phyloP scores from a whole-genome alignment of 345 rosid genomes.

The Kernera saxatilis region DNA sequence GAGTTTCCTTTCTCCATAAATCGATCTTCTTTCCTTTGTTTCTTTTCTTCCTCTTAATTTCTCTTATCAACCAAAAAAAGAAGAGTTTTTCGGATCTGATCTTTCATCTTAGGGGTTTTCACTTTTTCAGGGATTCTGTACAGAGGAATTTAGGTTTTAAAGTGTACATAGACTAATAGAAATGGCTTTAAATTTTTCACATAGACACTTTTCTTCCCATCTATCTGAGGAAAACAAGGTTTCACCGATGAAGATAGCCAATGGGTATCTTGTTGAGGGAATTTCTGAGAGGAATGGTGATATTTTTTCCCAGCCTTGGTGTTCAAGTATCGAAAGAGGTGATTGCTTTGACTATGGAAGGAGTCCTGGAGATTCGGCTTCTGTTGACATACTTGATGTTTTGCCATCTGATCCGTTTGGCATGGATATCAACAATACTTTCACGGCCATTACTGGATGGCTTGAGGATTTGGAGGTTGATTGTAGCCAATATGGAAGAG shows the following conservation, averaged over 20 bases:
- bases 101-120: slow-evolving; percentile 3
- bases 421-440: slow-evolving; percentile 64
- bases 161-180: slow-evolving; percentile 24
- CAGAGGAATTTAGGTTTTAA: neutral
- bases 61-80: neutral
- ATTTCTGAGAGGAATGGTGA: slow-evolving; percentile 41
- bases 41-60: neutral
- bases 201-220: slow-evolving; percentile 52
- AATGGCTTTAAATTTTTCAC: slow-evolving; percentile 92
- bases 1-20: slow-evolving; percentile 34
- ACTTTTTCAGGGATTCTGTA: slow-evolving; percentile 16
- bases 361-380: slow-evolving; percentile 50
- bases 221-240: slow-evolving; percentile 63
- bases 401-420: slow-evolving; percentile 95
- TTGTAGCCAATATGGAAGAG: slow-evolving; percentile 40
- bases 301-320: slow-evolving; percentile 38
- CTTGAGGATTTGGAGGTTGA: slow-evolving; percentile 82
- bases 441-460: slow-evolving; percentile 82
- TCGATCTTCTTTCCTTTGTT: neutral
- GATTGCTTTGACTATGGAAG: slow-evolving; percentile 62
- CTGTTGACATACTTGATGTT: slow-evolving; percentile 75
- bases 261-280: slow-evolving; percentile 54
- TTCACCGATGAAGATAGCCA: slow-evolving; percentile 59
- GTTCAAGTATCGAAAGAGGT: slow-evolving; percentile 38
- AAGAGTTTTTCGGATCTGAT: slow-evolving; percentile 23